Base-by-base conservation (phyloP, 352 stramenopile species). In the Pythium phragmiticola region DNA sequence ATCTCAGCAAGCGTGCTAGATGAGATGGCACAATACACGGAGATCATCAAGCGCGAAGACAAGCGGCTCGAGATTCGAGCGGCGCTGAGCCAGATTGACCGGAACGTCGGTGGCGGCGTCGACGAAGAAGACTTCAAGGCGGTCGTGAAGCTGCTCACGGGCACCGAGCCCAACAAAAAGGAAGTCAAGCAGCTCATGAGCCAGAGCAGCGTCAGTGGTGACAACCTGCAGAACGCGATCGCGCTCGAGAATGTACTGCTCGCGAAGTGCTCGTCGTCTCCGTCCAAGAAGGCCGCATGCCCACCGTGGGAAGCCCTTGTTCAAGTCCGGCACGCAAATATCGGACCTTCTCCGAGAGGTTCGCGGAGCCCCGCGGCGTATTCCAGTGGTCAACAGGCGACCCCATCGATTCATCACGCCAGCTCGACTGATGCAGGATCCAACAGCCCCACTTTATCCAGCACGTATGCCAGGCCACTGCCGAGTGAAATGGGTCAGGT, bases 61-160 rank as follows among this genome's bases (percentile, higher is more conserved):
- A 91, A 92, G 50, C 65, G 84, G 21, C 66, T 94, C 7, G 84
- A 94, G 52, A 94, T 94, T 54, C 82, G 84, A 26, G 72, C 73
- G 19, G 80, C 83, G 2, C 59, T 94, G 4, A 73, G 73, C n/a
- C 84, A 87, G n/a, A 80, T 93, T 54, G 84, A 92, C 50, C 77
- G 79, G 11, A 89, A 89, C 41, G 71, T 23, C 3, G 59, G 69
- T 0, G 84, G 82, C 12, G 60, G 71, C 14, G 77, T 94, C 12
- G 86, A 92, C 47, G 82, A 92, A 49, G 82, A 90, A 39, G 84
- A 94, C 37, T 87, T 91, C 49, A 89, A 82, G 53, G 74, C 75
- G 2, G 81, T 91, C n/a, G 55, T 93, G 11, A 94, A 93, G 60
- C 71, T 94, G 3, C 47, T 91, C n/a, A 89, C 78, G 4, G 72